Evolutionary conservation across 2,329 filamentous ascomycete genomes (phyloP).

Genomic region (Domatiomyces globalis): DNA sequence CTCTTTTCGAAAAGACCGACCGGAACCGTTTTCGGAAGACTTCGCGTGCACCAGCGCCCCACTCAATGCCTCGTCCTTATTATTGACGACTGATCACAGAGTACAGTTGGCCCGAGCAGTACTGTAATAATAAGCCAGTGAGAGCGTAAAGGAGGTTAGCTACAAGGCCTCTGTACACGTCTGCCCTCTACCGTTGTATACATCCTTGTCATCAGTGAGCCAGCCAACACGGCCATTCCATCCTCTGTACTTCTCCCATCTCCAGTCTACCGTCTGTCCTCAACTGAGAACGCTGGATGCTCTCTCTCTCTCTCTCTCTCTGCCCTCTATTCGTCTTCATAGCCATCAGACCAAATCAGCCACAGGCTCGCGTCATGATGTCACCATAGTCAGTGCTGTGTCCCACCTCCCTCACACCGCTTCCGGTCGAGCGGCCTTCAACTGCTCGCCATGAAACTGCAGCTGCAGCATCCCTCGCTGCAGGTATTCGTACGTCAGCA

Average conservation of each 20-base stretch:
- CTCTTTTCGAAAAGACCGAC: background rate
- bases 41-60: background rate
- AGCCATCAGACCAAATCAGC: background rate
- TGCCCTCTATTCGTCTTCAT: background rate
- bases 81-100: too few relatives aligned
- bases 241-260: background rate
- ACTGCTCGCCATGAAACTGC: slow-evolving; percentile 33
- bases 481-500: slow-evolving; percentile 86
- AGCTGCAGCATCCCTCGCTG: slow-evolving; percentile 39
- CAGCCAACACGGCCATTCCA: too few relatives aligned
- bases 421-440: slow-evolving; percentile 1
- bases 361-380: background rate
- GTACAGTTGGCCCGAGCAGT: too few relatives aligned
- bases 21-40: background rate
- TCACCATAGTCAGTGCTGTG: background rate
- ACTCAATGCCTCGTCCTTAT: background rate
- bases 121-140: too few relatives aligned
- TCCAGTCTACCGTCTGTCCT: background rate
- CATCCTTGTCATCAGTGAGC: background rate
- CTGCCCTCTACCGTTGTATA: too few relatives aligned
- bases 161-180: background rate
- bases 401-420: background rate
- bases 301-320: too few relatives aligned
- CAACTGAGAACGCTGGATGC: background rate
- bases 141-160: too few relatives aligned